These are phyloP conservation scores for Petunia secreta DNA, from an alignment of 257 asterid species.

Conservation along the genomic window DNA sequence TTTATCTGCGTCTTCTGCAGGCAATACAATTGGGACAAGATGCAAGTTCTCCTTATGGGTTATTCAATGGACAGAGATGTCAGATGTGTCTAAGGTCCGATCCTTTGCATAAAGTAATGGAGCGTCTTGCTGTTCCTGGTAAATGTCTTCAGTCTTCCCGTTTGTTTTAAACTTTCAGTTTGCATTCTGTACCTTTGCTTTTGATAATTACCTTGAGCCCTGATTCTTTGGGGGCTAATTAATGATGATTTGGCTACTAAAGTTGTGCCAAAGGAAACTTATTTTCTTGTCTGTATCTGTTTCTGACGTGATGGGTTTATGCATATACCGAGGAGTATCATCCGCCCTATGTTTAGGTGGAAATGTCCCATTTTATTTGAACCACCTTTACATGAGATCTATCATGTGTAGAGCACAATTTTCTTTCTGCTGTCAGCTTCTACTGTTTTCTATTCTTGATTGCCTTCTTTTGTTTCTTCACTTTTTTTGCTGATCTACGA, in stretches of 20 bases:
- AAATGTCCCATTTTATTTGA: not conserved
- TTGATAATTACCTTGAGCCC: not conserved
- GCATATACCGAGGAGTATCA: not conserved
- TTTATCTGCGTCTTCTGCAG: slow-evolving; percentile 33
- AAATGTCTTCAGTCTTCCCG: slow-evolving; percentile 26
- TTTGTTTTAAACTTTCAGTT: slow-evolving; percentile 11
- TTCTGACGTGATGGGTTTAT: slow-evolving; percentile 8
- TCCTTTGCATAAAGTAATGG: slow-evolving; percentile 75
- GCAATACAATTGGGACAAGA: slow-evolving; percentile 78
- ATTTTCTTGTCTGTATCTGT: not conserved
- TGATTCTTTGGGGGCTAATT: slow-evolving; percentile 1
- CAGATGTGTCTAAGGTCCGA: slow-evolving; percentile 79
- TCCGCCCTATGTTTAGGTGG: not conserved
- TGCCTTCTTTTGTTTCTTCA: not conserved
- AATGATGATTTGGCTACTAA: slow-evolving; percentile 17
- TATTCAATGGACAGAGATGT: slow-evolving; percentile 67
- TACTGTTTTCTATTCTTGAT: not conserved
- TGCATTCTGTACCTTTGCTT: slow-evolving; percentile 10
- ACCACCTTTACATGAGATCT: not conserved
- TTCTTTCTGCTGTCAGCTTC: not conserved
- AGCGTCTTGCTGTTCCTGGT: slow-evolving; percentile 70
- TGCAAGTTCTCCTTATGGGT: slow-evolving; percentile 54
- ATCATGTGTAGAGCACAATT: not conserved
- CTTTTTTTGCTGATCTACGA: not conserved
- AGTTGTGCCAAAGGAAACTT: not conserved